Conservation (phyloP, 805 yeast genomes). For the Ogataea pilisensis region DNA sequence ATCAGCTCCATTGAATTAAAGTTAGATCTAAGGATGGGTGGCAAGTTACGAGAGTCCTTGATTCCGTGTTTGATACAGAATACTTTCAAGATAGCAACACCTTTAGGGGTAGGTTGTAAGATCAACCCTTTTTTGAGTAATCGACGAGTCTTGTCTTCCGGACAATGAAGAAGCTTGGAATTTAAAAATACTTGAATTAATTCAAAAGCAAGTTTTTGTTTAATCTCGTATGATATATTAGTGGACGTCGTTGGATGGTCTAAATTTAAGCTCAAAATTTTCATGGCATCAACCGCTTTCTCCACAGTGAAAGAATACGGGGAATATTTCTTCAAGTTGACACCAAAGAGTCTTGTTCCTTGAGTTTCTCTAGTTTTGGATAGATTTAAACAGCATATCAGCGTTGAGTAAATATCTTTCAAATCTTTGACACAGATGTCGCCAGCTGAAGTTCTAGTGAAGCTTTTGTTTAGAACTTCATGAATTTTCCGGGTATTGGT, state of each 20-base stretch:
- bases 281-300: conserved; percentile 52
- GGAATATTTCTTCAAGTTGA: conserved; percentile 24
- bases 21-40: conserved; percentile 38
- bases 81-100: conserved; percentile 62
- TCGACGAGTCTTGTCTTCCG: conserved; percentile 64
- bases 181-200: conserved; percentile 50
- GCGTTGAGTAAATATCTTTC: conserved; percentile 53
- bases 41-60: conserved; percentile 24
- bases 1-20: conserved; percentile 73
- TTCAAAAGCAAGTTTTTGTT: conserved; percentile 41
- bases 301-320: conserved; percentile 52
- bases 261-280: conserved; percentile 41
- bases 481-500: conserved; percentile 4
- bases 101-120: conserved; percentile 90
- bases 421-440: conserved; percentile 52
- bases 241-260: conserved; percentile 49
- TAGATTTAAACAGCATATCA: conserved; percentile 40
- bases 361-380: conserved; percentile 9
- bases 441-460: conserved; percentile 46
- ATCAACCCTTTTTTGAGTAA: conserved; percentile 38
- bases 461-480: conserved; percentile 14
- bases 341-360: conserved; percentile 6
- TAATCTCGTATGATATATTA: conserved; percentile 51
- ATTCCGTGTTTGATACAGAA: conserved; percentile 59
- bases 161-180: conserved; percentile 67